These are phyloP conservation scores for Agrocybe pediades DNA, from an alignment of 768 basidiomycete genomes.

Conservation along the genomic window DNA sequence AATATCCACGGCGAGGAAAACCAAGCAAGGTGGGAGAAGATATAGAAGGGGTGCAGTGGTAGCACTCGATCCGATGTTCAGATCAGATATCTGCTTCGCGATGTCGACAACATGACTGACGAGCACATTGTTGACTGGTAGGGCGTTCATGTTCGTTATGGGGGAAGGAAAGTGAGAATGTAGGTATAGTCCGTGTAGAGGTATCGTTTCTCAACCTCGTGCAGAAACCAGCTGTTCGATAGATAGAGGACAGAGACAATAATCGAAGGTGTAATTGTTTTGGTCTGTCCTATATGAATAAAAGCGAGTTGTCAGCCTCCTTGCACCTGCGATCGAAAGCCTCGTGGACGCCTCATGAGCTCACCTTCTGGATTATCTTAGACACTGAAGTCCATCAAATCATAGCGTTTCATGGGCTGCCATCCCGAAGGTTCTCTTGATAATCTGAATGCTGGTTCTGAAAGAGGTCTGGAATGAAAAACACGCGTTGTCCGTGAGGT, in stretches of 20 bases:
- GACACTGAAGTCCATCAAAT: neutral
- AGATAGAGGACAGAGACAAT: neutral
- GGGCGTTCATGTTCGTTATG: slow-evolving; percentile 1
- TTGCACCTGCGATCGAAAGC: neutral
- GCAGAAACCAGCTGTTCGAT: neutral
- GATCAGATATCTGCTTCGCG: slow-evolving; percentile 9
- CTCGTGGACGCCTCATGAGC: slow-evolving; percentile 3
- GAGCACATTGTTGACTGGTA: slow-evolving; percentile 1
- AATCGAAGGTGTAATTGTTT: slow-evolving; percentile 1
- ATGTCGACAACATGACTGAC: slow-evolving; percentile 2
- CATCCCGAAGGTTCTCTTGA: neutral
- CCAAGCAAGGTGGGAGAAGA: slow-evolving; percentile 33
- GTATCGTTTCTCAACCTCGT: neutral
- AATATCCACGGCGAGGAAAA: slow-evolving; percentile 35
- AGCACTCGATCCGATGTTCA: slow-evolving; percentile 14
- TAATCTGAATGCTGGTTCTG: neutral
- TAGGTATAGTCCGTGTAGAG: neutral
- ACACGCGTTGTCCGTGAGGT: slow-evolving; percentile 4
- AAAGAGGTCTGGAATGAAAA: neutral
- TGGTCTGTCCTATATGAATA: neutral
- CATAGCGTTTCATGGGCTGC: slow-evolving; percentile 2
- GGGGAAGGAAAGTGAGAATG: neutral
- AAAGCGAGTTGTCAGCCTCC: slow-evolving; percentile 5
- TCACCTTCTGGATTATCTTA: neutral
- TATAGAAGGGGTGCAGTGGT: slow-evolving; percentile 27